Evolutionary conservation across 2,329 filamentous ascomycete species (phyloP), one percentile per base, ranked within the genome.

Genomic region (Hymenoscyphus occultus): DNA sequence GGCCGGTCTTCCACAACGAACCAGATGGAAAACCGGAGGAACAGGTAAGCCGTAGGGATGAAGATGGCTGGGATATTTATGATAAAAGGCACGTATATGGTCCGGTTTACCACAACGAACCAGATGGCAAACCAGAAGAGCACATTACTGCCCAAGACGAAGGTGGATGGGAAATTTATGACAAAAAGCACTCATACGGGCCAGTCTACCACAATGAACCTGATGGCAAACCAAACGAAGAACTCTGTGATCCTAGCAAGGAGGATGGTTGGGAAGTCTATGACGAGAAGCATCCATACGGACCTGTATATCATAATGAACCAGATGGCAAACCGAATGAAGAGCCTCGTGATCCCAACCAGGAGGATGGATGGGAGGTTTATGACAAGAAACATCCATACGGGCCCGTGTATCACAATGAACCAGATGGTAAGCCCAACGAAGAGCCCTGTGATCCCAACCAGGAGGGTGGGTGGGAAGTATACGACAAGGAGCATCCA

Each of bases 51-150:
- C 67, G 72, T 57, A 75, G 73, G 1, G 71, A 71, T 2, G 76
- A 76, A 64, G 74, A 77, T 51, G 65, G 75, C 14, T 75, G 77
- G 6, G 75, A 77, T 64, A 69, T 76, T 1, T 81, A 81, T 62
- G 74, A 78, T 1, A 77, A 80, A 12, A 56, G n/a, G n/a, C n/a
- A 61, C 12, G 42, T 58, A 13, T 67, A 67, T 40, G 56, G 75
- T 65, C 65, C 72, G 2, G 65, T 73, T 48, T 59, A 61, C 32
- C 56, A 67, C 40, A 65, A 71, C 10, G 70, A 75, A 54, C 70
- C 71, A 9, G 32, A 35, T 9, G 32, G 32, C 32, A 35, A 35
- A 35, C 32, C 32, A 35, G 48, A 54, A n/a, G 10, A 22, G 19
- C 28, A 28, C 12, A 3, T 28, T 13, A 66, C 73, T 19, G 68